Evolutionary conservation across 1,139 yeast species (phyloP).

Genomic region (Candida neerlandica): DNA sequence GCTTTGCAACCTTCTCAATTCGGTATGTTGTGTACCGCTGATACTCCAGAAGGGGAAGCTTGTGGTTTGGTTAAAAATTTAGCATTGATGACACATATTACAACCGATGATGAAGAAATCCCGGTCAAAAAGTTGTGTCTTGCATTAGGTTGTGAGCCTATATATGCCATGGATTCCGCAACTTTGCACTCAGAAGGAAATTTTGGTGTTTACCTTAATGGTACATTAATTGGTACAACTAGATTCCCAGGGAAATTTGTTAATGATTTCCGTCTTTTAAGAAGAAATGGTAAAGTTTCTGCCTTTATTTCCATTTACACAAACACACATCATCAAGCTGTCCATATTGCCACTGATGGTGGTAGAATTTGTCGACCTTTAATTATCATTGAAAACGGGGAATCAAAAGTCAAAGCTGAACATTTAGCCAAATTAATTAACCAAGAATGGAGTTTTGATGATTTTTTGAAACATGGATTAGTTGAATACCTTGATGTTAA

Average conservation of each 20-base stretch:
- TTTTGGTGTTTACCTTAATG: conserved; percentile 86
- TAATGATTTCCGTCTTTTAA: conserved; percentile 68
- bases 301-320: conserved; percentile 91
- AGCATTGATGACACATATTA: conserved; percentile 97
- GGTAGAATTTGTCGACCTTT: conserved; percentile 98
- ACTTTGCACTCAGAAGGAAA: conserved; percentile 76
- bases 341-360: conserved; percentile 98
- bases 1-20: conserved; percentile 98
- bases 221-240: conserved; percentile 91
- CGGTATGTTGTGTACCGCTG: conserved; percentile 98
- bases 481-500: conserved; percentile 97
- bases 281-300: conserved; percentile 85
- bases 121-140: conserved; percentile 80
- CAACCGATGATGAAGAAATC: conserved; percentile 95
- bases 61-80: conserved; percentile 97
- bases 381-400: conserved; percentile 74
- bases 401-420: conserved; percentile 67
- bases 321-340: conserved; percentile 87
- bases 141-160: conserved; percentile 87
- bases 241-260: conserved; percentile 85
- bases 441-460: conserved; percentile 86
- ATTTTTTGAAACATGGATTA: conserved; percentile 78
- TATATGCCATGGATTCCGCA: conserved; percentile 78
- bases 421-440: conserved; percentile 64
- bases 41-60: conserved; percentile 99